These are phyloP conservation scores for Fusarium denticulatum DNA, from an alignment of 2,329 filamentous ascomycete genomes.

Conservation along the genomic window DNA sequence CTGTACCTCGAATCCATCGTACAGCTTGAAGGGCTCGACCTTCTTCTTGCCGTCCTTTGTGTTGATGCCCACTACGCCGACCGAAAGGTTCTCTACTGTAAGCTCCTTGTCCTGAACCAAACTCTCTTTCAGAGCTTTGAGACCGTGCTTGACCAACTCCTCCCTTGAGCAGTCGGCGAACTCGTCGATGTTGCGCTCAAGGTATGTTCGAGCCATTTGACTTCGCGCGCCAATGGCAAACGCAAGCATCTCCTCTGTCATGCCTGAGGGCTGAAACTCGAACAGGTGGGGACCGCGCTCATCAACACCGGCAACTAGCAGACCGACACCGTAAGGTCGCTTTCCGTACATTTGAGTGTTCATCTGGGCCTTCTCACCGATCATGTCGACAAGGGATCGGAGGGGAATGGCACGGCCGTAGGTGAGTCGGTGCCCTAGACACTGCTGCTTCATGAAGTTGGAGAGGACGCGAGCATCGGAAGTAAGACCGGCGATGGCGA, in stretches of 20 bases:
- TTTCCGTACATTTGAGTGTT: constrained; percentile 99
- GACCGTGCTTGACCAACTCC: constrained; percentile 88
- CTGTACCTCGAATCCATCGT: constrained; percentile 87
- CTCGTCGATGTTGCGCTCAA: constrained; percentile 88
- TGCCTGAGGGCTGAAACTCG: constrained; percentile 95
- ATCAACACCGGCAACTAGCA: constrained; percentile 93
- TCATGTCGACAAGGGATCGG: constrained; percentile 87
- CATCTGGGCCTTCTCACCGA: constrained; percentile 94
- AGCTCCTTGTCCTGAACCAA: constrained; percentile 97
- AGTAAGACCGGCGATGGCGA: constrained; percentile 95
- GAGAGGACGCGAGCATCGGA: constrained; percentile 98
- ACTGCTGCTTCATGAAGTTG: constrained; percentile 99
- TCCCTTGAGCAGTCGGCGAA: constrained; percentile 82
- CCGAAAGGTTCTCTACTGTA: constrained; percentile 94
- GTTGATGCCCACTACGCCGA: constrained; percentile 80
- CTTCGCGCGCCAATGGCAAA: constrained; percentile 95
- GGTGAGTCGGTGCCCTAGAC: constrained; percentile 91
- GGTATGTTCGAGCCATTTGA: constrained; percentile 97
- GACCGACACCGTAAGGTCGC: constrained; percentile 93
- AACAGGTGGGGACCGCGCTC: constrained; percentile 94
- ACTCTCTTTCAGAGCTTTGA: constrained; percentile 93
- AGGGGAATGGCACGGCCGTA: constrained; percentile 95
- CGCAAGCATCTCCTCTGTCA: constrained; percentile 97
- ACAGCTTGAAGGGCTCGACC: constrained; percentile 86
- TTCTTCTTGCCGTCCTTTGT: constrained; percentile 60